Percentiles rank a stretch among this genome's conserved stretches.
Conservation (phyloP, 768 basidiomycete species). For the Mycena amicta region DNA sequence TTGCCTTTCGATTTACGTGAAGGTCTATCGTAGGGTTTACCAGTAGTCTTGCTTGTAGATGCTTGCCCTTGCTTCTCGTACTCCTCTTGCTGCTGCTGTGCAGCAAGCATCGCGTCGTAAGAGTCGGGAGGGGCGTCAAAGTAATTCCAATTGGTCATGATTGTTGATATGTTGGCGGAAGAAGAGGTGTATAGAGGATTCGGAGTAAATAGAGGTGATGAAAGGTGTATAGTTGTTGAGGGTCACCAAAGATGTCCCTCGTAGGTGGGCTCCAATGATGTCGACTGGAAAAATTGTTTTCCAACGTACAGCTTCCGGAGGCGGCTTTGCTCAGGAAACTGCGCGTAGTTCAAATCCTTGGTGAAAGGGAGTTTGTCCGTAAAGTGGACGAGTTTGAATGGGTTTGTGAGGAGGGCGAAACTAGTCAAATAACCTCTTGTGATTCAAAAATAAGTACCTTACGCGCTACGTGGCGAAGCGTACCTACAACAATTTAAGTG, state of each 20-base stretch:
- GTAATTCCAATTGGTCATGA: neutral
- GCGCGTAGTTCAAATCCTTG: too few species aligned
- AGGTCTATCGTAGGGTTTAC: too few species aligned
- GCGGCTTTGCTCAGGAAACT: neutral
- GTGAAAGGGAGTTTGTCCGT: too few species aligned
- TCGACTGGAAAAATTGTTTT: neutral
- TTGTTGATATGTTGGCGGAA: neutral
- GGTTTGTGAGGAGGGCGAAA: too few species aligned
- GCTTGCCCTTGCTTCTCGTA: neutral
- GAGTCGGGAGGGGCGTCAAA: neutral
- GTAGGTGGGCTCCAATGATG: slow-evolving; percentile 15
- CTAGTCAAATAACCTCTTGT: too few species aligned
- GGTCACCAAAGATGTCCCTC: slow-evolving; percentile 2
- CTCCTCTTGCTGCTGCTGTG: neutral
- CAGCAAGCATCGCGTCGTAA: neutral
- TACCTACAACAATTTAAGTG: too few species aligned
- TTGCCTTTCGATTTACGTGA: neutral
- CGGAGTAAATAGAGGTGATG: neutral
- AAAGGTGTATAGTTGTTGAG: neutral
- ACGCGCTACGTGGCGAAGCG: too few species aligned
- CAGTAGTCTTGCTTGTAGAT: neutral
- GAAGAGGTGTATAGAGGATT: neutral
- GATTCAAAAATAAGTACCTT: too few species aligned
- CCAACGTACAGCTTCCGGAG: neutral
- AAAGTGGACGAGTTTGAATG: too few species aligned